A percentile compares a stretch with the other conserved stretches of the same genome.
phyloP scores from a whole-genome alignment of 2,329 filamentous ascomycete genomes.

The Colletotrichum horii region DNA sequence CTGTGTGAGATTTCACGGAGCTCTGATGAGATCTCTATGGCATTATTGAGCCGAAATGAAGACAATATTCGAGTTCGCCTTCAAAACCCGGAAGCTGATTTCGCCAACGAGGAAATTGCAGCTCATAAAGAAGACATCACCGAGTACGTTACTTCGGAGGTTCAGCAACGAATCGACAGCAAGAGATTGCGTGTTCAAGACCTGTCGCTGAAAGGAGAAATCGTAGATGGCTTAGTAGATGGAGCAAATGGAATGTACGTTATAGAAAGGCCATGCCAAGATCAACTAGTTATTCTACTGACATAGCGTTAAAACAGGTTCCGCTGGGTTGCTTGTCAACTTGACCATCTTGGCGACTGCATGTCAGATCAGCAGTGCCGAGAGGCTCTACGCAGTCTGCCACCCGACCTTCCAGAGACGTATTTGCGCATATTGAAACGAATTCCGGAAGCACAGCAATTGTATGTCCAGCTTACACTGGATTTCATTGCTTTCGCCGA shows the following conservation, averaged over 20 bases:
- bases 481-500: not conserved
- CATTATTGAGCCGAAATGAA: not conserved
- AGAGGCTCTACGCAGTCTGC: not conserved
- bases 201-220: not conserved
- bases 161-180: not conserved
- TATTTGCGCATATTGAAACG: not conserved
- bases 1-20: not conserved
- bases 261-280: no score
- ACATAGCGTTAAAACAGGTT: not conserved
- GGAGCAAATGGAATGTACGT: not conserved
- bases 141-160: not conserved
- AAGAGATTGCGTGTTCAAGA: not conserved
- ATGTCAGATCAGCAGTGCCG: not conserved
- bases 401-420: not conserved
- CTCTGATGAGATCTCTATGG: not conserved
- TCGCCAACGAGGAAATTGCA: not conserved
- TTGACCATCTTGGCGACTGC: not conserved
- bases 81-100: not conserved
- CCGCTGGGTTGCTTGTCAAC: conserved; percentile 3
- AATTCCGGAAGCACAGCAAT: not conserved
- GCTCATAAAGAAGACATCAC: not conserved
- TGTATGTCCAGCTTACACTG: not conserved
- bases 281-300: no score
- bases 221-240: not conserved
- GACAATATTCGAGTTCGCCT: not conserved